Conservation (phyloP, 1,139 yeast genomes). For the Geotrichum cucujoidarum region DNA sequence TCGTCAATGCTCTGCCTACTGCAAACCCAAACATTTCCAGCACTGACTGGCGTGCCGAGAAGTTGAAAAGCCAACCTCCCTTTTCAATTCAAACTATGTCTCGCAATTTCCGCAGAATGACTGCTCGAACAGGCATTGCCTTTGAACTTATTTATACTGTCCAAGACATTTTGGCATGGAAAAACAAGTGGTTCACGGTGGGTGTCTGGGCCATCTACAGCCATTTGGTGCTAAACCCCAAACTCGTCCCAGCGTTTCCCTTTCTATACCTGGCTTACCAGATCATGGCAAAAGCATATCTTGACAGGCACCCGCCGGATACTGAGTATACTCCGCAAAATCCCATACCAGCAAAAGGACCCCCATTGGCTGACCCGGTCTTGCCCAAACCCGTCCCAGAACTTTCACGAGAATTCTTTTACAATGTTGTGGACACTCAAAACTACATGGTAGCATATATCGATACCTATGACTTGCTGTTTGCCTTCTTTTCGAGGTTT, state of each 20-base stretch:
- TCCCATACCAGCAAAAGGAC: slow-evolving; percentile 42
- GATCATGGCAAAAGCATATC: slow-evolving; percentile 66
- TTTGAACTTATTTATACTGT: slow-evolving; percentile 43
- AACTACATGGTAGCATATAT: slow-evolving; percentile 71
- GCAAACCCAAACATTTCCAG: slow-evolving; percentile 41
- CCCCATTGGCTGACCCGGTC: slow-evolving; percentile 45
- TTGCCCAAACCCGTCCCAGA: slow-evolving; percentile 75
- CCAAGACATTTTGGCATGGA: slow-evolving; percentile 64
- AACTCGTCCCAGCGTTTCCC: slow-evolving; percentile 50
- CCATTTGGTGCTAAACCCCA: slow-evolving; percentile 59
- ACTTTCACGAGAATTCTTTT: slow-evolving; percentile 67
- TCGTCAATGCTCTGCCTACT: slow-evolving; percentile 67
- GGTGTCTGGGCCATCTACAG: slow-evolving; percentile 54
- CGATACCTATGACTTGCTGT: slow-evolving; percentile 54
- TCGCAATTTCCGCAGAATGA: slow-evolving; percentile 60
- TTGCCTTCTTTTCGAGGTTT: slow-evolving; percentile 49
- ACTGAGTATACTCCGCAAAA: slow-evolving; percentile 17
- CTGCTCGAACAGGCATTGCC: slow-evolving; percentile 51
- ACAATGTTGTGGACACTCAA: slow-evolving; percentile 79
- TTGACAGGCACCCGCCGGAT: slow-evolving; percentile 41
- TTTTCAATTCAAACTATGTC: slow-evolving; percentile 67
- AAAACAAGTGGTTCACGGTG: slow-evolving; percentile 56
- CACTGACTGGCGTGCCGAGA: slow-evolving; percentile 25
- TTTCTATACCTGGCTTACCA: slow-evolving; percentile 49
- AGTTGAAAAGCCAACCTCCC: slow-evolving; percentile 62